Conservation (phyloP, 2,329 filamentous ascomycete genomes). For the Xylaria sp. region DNA sequence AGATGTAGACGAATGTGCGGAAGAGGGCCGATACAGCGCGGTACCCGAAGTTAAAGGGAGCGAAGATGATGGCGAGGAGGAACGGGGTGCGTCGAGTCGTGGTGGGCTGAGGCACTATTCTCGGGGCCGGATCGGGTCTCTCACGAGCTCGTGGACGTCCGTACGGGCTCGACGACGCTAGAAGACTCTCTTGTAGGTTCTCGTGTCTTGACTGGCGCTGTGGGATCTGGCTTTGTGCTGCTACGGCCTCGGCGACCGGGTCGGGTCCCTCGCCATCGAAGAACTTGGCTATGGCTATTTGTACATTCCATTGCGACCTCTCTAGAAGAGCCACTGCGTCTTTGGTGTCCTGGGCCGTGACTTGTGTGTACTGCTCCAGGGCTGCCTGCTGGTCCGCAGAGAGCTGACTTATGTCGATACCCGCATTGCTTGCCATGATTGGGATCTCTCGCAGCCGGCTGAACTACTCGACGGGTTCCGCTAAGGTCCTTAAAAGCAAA, state of each 20-base stretch:
- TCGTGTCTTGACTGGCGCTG: conserved; percentile 74
- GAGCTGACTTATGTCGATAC: conserved; percentile 74
- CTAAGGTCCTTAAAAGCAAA: not conserved
- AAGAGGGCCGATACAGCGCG: conserved; percentile 75
- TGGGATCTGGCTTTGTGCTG: conserved; percentile 70
- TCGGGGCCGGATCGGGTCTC: conserved; percentile 75
- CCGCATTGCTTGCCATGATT: conserved; percentile 57
- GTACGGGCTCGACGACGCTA: conserved; percentile 52
- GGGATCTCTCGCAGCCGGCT: conserved; percentile 1
- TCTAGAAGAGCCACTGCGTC: conserved; percentile 83
- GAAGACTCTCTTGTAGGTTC: conserved; percentile 74
- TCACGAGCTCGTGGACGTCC: conserved; percentile 50
- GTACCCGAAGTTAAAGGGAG: conserved; percentile 84
- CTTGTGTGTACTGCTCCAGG: conserved; percentile 86
- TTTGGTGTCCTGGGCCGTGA: conserved; percentile 83
- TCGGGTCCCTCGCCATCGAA: conserved; percentile 95
- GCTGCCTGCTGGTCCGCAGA: conserved; percentile 82
- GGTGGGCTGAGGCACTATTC: conserved; percentile 83
- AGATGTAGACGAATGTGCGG: conserved; percentile 78
- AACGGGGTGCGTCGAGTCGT: conserved; percentile 77
- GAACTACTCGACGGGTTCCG: conserved; percentile 6
- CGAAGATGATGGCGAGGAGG: conserved; percentile 79
- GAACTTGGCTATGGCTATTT: conserved; percentile 97
- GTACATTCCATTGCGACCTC: conserved; percentile 95
- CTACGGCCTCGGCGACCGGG: conserved; percentile 79